Percentiles rank a stretch among this genome's conserved stretches.
phyloP scores from a whole-genome alignment of 2,329 filamentous ascomycete species.

The Fusarium pininemorale region DNA sequence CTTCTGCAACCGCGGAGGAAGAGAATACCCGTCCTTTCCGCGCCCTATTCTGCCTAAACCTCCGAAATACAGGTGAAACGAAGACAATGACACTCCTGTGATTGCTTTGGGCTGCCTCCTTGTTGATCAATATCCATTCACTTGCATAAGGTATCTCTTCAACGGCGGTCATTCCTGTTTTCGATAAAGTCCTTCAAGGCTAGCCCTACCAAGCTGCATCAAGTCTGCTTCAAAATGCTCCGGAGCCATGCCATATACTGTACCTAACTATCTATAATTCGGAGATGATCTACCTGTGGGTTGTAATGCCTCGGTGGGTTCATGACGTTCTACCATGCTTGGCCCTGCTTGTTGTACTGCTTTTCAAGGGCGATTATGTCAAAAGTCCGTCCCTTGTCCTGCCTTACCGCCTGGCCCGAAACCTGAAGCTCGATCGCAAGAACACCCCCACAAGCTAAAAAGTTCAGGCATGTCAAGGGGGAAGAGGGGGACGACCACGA shows the following conservation, averaged over 20 bases:
- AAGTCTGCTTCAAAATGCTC: not conserved
- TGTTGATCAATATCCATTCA: constrained; percentile 18
- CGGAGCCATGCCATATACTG: not conserved
- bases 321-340: constrained; percentile 5
- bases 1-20: not conserved
- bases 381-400: not conserved
- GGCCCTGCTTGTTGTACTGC: not conserved
- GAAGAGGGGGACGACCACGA: not conserved
- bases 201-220: constrained; percentile 21
- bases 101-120: not conserved
- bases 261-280: not conserved
- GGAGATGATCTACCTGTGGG: not conserved
- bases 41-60: constrained; percentile 18
- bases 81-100: not conserved
- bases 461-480: constrained; percentile 2
- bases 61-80: constrained; percentile 19
- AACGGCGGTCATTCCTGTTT: constrained; percentile 3
- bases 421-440: not conserved
- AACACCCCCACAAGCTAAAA: not conserved
- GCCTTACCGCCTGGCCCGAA: constrained; percentile 6
- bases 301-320: not conserved
- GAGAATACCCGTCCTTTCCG: constrained; percentile 4
- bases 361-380: not conserved
- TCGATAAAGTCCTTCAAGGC: constrained; percentile 8
- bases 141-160: not conserved